Evolutionary conservation across 352 stramenopile species (phyloP), one percentile per base, ranked within the genome.

Genomic region (Globisporangium iwayamae): DNA sequence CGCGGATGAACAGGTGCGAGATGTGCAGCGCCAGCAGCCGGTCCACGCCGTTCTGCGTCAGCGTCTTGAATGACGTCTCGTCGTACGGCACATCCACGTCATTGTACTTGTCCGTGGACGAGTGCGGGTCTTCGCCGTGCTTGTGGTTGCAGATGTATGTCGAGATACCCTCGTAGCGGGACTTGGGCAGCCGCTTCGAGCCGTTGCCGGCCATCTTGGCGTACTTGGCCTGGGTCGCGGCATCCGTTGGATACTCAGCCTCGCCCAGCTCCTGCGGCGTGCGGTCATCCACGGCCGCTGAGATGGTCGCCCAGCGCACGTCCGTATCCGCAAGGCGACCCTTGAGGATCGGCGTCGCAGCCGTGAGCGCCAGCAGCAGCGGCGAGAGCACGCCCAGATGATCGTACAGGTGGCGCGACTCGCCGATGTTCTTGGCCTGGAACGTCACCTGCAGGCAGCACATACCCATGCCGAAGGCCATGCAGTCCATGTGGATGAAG

Each of bases 381-480:
- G 98, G 98, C 48, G 96, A 97, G 50, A 99, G 90, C 32, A 99
- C 97, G 32, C 95, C 97, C 45, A 99, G 74, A 72, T 99, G 97
- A 79, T 99, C 98, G 83, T 99, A 99, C 74, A 99, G 84, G 72
- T 98, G 98, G 41, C 98, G 89, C 67, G 94, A 99, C 69, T 99
- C 98, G 63, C 97, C 93, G 45, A 99, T 87, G 83, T 99, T 98
- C 72, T 98, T 98, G 48, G 96, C 97, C 78, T 94, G 85, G 69
- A 99, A 99, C 52, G 96, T 99, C 63, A 99, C 96, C 75, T 99
- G 98, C 38, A 99, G 81, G 70, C 98, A 99, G 82, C 98, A 99
- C 81, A 98, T 99, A 47, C 98, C 98, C 98, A 99, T 99, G n/a
- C 98, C 98, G 79, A 99, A 99, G 14, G 96, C 98, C 98, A 99